A percentile compares a stretch with the other conserved stretches of the same genome.
Evolutionary conservation across 148 eudicot species (phyloP).

Genomic region (Amaranthus hypochondriacus): DNA sequence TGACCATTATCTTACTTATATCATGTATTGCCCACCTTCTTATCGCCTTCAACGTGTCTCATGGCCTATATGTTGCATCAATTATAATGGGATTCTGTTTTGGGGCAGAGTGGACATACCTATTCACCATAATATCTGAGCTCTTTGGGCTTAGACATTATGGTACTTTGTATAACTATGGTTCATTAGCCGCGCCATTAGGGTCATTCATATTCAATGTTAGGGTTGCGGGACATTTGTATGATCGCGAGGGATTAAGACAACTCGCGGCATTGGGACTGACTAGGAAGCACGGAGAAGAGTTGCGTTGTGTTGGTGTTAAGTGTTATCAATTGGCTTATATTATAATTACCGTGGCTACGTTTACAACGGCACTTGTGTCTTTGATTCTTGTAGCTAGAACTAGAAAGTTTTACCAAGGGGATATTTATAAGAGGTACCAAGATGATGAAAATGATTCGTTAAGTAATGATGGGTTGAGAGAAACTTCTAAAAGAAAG

Average conservation of each 20-base stretch:
- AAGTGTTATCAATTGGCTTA: background rate
- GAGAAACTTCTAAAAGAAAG: background rate
- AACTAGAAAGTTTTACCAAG: background rate
- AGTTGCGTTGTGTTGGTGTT: background rate
- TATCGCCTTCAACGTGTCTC: background rate
- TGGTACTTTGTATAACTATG: slow-evolving; percentile 6
- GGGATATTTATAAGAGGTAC: background rate
- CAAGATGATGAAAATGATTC: background rate
- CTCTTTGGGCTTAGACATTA: background rate
- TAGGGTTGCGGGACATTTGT: background rate
- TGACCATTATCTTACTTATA: background rate
- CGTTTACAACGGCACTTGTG: background rate
- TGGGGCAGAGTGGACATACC: slow-evolving; percentile 1
- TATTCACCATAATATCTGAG: background rate
- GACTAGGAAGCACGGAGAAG: background rate
- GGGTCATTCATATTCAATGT: background rate
- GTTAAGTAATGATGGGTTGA: background rate
- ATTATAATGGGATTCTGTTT: slow-evolving; percentile 1
- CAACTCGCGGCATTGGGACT: background rate
- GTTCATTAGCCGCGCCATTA: background rate
- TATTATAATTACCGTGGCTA: background rate
- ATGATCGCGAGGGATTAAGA: background rate
- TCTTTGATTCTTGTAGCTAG: background rate
- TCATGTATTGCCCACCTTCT: background rate
- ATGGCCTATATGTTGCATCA: background rate